Evolutionary conservation across 768 basidiomycete genomes (phyloP), one percentile per base, ranked within the genome.

Genomic region (Boletus speciosus): DNA sequence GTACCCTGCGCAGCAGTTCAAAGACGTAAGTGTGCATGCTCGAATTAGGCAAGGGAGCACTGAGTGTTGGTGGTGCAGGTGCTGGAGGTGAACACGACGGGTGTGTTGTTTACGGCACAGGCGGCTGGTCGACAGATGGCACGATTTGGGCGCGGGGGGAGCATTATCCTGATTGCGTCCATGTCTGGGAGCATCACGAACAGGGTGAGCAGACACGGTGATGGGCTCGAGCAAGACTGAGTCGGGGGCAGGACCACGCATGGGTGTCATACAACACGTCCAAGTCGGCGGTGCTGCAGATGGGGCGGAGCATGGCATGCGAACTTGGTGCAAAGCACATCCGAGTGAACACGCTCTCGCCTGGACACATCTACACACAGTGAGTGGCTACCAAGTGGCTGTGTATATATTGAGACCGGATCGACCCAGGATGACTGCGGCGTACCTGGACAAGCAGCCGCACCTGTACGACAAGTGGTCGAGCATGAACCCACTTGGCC

Each of bases 231-330:
- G 15, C 15, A 48, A 25, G n/a, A 50, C 52, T 57, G 15, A 50
- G 19, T 16, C 7, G 2, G 5, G 40, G 14, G 31, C 58, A 87
- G 88, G 86, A 82, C 58, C 85, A 88, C 59, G 80, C 83, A 1
- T 89, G 85, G 86, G 79, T 84, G 47, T 80, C 85, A 14, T 90
- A 90, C 71, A 89, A 90, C 69, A 77, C 80, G 45, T 86, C 84
- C 72, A 91, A 91, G 70, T 81, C 84, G 1, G 88, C 83, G 5
- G 86, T 91, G 16, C 69, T 90, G 39, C 88, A 91, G 70, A 89
- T 89, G 86, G 83, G 76, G 6, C 81, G 89, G 40, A 88, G 85
- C 66, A 85, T 91, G 86, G 88, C 88, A 4, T 89, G 86, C 63
- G 88, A 91, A 64, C 77, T 91, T 2, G 89, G 86, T 2, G 71